Evolutionary conservation across 345 rosid species (phyloP).

Genomic region (Pelargonium nanum): DNA sequence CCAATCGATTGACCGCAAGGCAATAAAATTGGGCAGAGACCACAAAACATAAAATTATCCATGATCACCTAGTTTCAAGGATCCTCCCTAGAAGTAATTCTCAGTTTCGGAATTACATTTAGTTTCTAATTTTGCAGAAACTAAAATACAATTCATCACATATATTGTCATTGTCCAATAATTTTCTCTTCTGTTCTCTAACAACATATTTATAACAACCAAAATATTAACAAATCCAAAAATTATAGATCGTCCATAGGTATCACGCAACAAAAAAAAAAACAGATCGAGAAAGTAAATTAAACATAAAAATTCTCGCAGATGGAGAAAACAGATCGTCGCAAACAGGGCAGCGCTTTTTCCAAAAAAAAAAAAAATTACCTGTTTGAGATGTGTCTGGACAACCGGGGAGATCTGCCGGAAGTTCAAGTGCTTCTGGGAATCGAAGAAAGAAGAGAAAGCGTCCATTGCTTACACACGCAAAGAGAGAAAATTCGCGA

Average conservation of each 20-base stretch:
- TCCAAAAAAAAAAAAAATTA: conserved; percentile 5
- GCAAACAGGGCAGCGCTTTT: not conserved
- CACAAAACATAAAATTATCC: too few relatives aligned
- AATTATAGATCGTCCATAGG: not conserved
- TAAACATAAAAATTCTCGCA: not conserved
- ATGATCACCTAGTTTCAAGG: too few relatives aligned
- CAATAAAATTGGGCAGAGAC: too few relatives aligned
- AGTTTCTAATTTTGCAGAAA: too few relatives aligned
- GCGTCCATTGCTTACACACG: conserved; percentile 41
- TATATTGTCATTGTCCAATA: too few relatives aligned
- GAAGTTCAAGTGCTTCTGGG: conserved; percentile 76
- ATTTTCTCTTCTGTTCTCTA: too few relatives aligned
- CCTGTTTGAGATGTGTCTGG: conserved; percentile 86
- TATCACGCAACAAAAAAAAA: not conserved
- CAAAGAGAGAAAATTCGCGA: not conserved
- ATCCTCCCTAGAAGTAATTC: too few relatives aligned
- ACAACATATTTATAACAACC: not conserved
- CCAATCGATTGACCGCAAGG: too few relatives aligned
- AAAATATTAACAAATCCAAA: not conserved
- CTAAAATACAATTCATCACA: too few relatives aligned
- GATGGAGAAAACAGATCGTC: not conserved
- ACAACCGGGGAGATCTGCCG: conserved; percentile 69
- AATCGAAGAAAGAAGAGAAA: conserved; percentile 68
- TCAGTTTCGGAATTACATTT: too few relatives aligned
- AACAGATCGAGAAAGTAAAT: not conserved